A percentile compares a stretch with the other conserved stretches of the same genome.
Evolutionary conservation across 2,329 filamentous ascomycete species (phyloP).

Genomic region (Pseudogymnoascus destructans): DNA sequence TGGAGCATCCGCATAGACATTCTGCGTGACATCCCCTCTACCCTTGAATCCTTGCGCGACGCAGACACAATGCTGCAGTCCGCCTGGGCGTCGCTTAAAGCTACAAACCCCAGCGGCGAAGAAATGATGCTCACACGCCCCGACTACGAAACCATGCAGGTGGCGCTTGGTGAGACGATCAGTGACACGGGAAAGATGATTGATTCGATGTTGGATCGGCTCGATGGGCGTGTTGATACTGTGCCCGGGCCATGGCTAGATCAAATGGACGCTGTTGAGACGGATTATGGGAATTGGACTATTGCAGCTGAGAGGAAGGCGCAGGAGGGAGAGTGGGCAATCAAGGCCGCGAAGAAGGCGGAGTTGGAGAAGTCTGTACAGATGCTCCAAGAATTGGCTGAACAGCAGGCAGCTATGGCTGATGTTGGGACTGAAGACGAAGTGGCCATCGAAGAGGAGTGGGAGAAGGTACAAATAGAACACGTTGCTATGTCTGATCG

Average conservation of each 20-base stretch:
- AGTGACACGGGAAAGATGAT: slow-evolving; percentile 56
- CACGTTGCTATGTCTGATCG: not conserved
- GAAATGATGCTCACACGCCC: slow-evolving; percentile 12
- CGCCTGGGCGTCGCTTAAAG: slow-evolving; percentile 41
- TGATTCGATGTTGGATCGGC: slow-evolving; percentile 72
- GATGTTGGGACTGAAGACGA: not conserved
- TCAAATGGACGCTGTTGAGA: slow-evolving; percentile 67
- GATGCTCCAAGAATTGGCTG: slow-evolving; percentile 14
- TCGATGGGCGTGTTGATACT: slow-evolving; percentile 74
- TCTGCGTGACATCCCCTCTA: slow-evolving; percentile 56
- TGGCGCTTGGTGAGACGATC: slow-evolving; percentile 55
- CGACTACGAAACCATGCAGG: slow-evolving; percentile 41
- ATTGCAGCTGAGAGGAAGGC: slow-evolving; percentile 62
- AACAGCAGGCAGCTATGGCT: slow-evolving; percentile 13
- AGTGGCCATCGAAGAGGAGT: slow-evolving; percentile 12
- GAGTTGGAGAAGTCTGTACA: slow-evolving; percentile 23
- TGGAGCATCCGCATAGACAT: slow-evolving; percentile 72
- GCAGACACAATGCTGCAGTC: slow-evolving; percentile 51
- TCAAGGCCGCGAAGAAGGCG: slow-evolving; percentile 18
- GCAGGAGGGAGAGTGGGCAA: slow-evolving; percentile 48
- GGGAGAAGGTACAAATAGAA: slow-evolving; percentile 10
- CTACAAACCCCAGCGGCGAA: slow-evolving; percentile 1
- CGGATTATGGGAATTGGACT: slow-evolving; percentile 67
- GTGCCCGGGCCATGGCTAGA: slow-evolving; percentile 82
- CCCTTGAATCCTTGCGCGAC: slow-evolving; percentile 53